Conservation (phyloP, 208 protist species). For the Strigomonas galati region DNA sequence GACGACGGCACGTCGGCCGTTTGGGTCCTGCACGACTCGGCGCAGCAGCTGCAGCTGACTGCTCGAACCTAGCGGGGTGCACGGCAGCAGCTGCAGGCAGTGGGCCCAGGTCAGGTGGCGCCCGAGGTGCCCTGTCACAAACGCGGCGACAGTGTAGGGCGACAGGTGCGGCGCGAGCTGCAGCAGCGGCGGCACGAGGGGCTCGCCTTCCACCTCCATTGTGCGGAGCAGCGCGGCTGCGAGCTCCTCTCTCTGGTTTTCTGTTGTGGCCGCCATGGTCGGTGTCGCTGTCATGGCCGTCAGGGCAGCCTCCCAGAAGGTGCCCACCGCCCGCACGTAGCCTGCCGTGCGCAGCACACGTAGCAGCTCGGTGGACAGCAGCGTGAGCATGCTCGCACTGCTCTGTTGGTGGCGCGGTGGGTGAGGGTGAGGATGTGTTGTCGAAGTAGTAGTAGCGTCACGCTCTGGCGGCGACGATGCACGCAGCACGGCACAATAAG, state of each 20-base stretch:
- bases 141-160: constrained; percentile 34
- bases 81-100: constrained; percentile 59
- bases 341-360: constrained; percentile 24
- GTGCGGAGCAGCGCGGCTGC: constrained; percentile 19
- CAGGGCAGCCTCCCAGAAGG: constrained; percentile 52
- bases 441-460: not conserved
- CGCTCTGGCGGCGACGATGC: not conserved
- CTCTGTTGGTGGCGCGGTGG: not conserved
- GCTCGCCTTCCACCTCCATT: constrained; percentile 13
- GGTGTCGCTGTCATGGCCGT: constrained; percentile 18
- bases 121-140: constrained; percentile 41
- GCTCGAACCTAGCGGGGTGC: constrained; percentile 41
- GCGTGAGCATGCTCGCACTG: constrained; percentile 42
- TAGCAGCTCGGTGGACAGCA: constrained; percentile 50
- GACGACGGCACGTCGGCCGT: constrained; percentile 23
- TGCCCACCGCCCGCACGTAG: constrained; percentile 23
- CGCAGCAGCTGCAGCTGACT: constrained; percentile 57
- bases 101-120: constrained; percentile 41
- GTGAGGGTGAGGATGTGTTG: not conserved
- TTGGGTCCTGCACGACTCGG: constrained; percentile 35
- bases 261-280: not conserved
- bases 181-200: constrained; percentile 29
- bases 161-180: constrained; percentile 45
- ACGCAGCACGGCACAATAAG: constrained; percentile 11
- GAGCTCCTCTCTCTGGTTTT: constrained; percentile 14